Evolutionary conservation across 164 flowering plant species (phyloP), one percentile per base, ranked within the genome.

Genomic region (Protea cynaroides): DNA sequence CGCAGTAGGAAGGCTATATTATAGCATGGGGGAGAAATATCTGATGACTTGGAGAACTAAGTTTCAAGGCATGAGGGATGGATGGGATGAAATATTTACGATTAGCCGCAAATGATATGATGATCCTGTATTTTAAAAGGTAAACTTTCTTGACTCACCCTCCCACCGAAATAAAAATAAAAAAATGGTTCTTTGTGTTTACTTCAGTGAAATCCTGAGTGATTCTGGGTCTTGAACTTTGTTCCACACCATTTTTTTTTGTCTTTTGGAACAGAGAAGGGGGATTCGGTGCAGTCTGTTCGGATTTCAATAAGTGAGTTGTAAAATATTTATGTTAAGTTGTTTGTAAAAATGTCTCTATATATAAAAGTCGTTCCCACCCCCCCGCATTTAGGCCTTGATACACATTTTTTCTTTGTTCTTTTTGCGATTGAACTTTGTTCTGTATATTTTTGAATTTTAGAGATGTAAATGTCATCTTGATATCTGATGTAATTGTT

Each of bases 291-390:
- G 14, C 7, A 10, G 25, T 38, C 18, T 3, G 1, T 12, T 49
- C 19, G 3, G 7, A 23, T 38, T 19, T 38, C 22, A 24, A 14
- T 17, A 24, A 1, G 5, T 7, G 23, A 59, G 17, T 38, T 59
- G 61, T 59, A 38, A 37, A 37, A n/a, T 59, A 59, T 37, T 59
- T 14, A 21, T 5, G 19, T 12, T 18, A n/a, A 49, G 17, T 19
- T 8, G 10, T 2, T 59, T 59, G 61, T 59, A 59, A 37, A 59
- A 37, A 34, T 59, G 17, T 59, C 7, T 59, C 25, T n/a, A 53
- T 12, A 21, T 11, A 12, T 11, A 9, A 1, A 5, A 25, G 14
- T 14, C 18, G 4, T 4, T 18, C 1, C 0, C 19, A 23, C 10
- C 8, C 3, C 1, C 29, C 15, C 17, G 5, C 15, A 0, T 56